Base-by-base conservation (phyloP, 2,329 filamentous ascomycete species). In the Alternaria infectoria region DNA sequence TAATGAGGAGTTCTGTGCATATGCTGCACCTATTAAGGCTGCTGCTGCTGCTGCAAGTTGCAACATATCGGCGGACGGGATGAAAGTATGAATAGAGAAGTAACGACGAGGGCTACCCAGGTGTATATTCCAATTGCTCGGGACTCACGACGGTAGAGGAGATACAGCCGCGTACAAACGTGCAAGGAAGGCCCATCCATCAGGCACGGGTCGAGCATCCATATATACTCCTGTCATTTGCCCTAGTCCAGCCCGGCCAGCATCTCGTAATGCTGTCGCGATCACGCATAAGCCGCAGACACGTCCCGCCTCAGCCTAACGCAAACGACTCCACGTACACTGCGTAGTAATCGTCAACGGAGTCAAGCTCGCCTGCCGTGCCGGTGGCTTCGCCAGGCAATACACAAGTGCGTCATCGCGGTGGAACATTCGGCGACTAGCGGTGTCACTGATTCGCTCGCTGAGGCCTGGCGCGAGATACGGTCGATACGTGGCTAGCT, bases 1-100 rank as follows among this genome's bases (percentile, higher is more conserved):
- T 15, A 85, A 67, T 8, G 74, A 64, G 13, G 62, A 64, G 56
- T 74, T 72, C 49, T 74, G 71, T 23, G 73, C 75, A 21, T 61
- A 67, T 3, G 62, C 71, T 6, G 66, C 67, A 55, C 68, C 73
- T 25, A 75, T 26, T 21, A 77, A 59, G 52, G 72, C 69, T 32
- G 67, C 70, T 17, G 67, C 70, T 17, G 67, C 65, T 45, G 61
- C 63, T n/a, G 71, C 62, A 13, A 71, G 36, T 57, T 60, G 73
- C 52, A 74, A 26, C 73, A 75, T 76, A 5, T 32, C 68, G 55
- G 43, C n/a, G 40, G 45, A 32, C 28, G 45, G 17, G 19, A 21
- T 13, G n/a, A 12, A 6, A 45, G 21, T 21, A 25, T 54, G 15
- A 19, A 49, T 6, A 23, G 26, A 43, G 23, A 23, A 45, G 25